Evolutionary conservation across 441 rosid genomes (phyloP), one percentile per base, ranked within the genome.

Genomic region (Adansonia madagascariensis): DNA sequence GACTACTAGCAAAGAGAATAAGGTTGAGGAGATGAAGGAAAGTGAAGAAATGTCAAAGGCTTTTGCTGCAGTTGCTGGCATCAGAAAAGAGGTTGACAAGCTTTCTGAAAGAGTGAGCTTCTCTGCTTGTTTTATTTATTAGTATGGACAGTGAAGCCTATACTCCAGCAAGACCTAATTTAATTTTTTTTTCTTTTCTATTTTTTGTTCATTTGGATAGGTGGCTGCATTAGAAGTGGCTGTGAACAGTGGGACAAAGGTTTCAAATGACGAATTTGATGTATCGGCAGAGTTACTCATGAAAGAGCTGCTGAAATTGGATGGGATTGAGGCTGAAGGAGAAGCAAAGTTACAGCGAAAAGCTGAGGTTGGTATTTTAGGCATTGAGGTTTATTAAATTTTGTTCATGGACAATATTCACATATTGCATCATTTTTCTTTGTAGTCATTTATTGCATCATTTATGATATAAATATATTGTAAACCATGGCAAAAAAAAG

Each of bases 241-340:
- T 73, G 87, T 94, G 80, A 86, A 87, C 72, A 80, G 88, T 73
- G 95, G 93, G 64, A 89, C 91, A 2, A 85, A 86, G 83, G 84
- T 93, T 61, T 84, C 89, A 0, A 85, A 78, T 6, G 77, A 86
- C 81, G 97, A 95, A 81, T 91, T 92, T 80, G 91, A 75, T 53
- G 71, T 83, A 61, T 71, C 90, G 12, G 83, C 95, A 2, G 98
- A 95, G 88, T 86, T 95, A 79, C 91, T 95, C 11, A 95, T 95
- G 99, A 89, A 85, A 78, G 91, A 90, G 82, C 72, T 95, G 85
- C 95, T 93, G 78, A 92, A 90, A 79, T 80, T 95, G 87, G 99
- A 95, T 81, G 78, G 89, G 14, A 87, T 93, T 44, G 85, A 84
- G 85, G 99, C 98, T 20, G 93, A 88, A 78, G 99, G 98, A 50